Conservation (phyloP, 2,329 filamentous ascomycete species). For the Exophiala spinifera region DNA sequence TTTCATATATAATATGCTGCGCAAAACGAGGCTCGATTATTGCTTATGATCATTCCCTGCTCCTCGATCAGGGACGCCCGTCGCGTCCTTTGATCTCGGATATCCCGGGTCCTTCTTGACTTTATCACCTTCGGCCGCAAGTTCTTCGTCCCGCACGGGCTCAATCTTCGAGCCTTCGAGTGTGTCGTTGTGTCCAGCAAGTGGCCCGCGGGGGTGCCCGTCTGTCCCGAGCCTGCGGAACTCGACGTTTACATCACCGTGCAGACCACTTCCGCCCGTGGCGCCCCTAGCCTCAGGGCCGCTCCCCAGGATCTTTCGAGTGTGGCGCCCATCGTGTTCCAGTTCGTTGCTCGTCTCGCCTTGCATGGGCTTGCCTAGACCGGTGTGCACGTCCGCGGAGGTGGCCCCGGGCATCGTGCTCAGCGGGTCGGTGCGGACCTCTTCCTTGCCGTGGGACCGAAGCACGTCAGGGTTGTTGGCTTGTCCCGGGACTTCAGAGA, state of each 20-base stretch:
- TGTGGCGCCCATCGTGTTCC: constrained; percentile 44
- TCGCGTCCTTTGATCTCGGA: constrained; percentile 2
- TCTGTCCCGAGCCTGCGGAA: constrained; percentile 18
- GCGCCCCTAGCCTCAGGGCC: constrained; percentile 46
- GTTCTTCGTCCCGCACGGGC: constrained; percentile 12
- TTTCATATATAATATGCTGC: no score
- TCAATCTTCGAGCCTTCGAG: constrained; percentile 20
- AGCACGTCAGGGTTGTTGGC: constrained; percentile 40
- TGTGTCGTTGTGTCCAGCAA: constrained; percentile 17
- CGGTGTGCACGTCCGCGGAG: constrained; percentile 52
- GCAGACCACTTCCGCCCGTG: constrained; percentile 15
- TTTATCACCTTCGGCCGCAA: constrained; percentile 15
- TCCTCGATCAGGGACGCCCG: constrained; percentile 11
- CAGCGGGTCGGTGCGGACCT: constrained; percentile 41
- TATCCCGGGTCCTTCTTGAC: constrained; percentile 1
- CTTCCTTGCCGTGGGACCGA: constrained; percentile 42
- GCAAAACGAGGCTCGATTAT: not conserved
- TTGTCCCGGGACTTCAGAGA: constrained; percentile 38
- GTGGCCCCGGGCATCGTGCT: constrained; percentile 52
- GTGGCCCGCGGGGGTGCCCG: constrained; percentile 12
- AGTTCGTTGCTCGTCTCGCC: constrained; percentile 51
- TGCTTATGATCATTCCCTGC: constrained; percentile 4
- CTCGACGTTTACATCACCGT: constrained; percentile 15
- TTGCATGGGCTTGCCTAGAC: constrained; percentile 51
- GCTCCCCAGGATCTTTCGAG: constrained; percentile 38